These are phyloP conservation scores for Sarcodon sp. DNA, from an alignment of 768 basidiomycete species.

Conservation along the genomic window DNA sequence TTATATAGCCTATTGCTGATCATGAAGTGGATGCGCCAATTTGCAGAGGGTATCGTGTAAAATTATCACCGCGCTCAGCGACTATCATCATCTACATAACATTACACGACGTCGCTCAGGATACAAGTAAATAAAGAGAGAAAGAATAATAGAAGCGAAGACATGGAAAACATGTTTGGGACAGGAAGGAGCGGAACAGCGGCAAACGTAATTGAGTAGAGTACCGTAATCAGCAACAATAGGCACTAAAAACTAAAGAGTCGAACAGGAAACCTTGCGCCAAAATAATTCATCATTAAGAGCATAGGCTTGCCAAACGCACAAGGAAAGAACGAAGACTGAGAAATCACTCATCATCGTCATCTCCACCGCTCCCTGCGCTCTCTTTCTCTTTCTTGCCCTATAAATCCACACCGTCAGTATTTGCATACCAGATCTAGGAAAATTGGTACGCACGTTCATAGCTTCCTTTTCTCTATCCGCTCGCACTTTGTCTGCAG, in stretches of 20 bases:
- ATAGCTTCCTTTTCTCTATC: slow-evolving; percentile 60
- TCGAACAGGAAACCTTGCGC: background rate
- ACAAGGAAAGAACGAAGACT: background rate
- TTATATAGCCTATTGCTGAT: background rate
- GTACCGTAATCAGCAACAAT: slow-evolving; percentile 5
- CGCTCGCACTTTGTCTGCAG: slow-evolving; percentile 76
- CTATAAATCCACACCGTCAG: slow-evolving; percentile 9
- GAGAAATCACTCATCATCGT: slow-evolving; percentile 23
- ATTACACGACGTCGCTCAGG: slow-evolving; percentile 5
- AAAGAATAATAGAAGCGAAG: slow-evolving; percentile 1
- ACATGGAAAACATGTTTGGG: slow-evolving; percentile 2
- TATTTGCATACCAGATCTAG: background rate
- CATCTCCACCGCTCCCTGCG: slow-evolving; percentile 28
- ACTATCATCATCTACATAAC: slow-evolving; percentile 2
- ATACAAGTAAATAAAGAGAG: slow-evolving; percentile 4
- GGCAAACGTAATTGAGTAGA: slow-evolving; percentile 8
- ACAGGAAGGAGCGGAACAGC: slow-evolving; percentile 1
- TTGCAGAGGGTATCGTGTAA: background rate
- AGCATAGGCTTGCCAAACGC: background rate
- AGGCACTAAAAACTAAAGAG: background rate
- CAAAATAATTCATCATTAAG: background rate
- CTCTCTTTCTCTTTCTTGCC: slow-evolving; percentile 26
- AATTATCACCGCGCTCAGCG: slow-evolving; percentile 2
- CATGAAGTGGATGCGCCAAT: background rate
- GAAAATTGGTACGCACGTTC: slow-evolving; percentile 20